Conservation (phyloP, 495 filamentous ascomycete genomes). For the Thermochaetoides thermophila region DNA sequence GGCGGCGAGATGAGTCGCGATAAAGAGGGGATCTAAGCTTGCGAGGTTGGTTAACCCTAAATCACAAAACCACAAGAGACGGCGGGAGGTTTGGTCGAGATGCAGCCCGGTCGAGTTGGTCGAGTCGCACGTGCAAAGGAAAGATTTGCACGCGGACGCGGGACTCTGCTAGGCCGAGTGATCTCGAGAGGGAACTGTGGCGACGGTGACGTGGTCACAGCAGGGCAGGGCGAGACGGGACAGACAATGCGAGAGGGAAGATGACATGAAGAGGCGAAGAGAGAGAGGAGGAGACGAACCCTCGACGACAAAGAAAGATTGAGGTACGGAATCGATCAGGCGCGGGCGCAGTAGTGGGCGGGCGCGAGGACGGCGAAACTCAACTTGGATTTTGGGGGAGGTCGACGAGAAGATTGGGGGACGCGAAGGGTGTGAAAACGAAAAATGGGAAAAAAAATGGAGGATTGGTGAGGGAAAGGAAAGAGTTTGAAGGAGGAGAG, state of each 20-base stretch:
- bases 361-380: too few species aligned
- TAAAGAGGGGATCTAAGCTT: too few species aligned
- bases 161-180: too few species aligned
- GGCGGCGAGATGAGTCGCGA: slow-evolving; percentile 3
- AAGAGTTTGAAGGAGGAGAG: slow-evolving; percentile 23
- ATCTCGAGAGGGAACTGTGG: too few species aligned
- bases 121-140: too few species aligned
- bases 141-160: too few species aligned
- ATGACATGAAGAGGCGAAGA: slow-evolving; percentile 9
- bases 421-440: slow-evolving; percentile 12
- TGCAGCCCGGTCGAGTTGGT: too few species aligned
- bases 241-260: slow-evolving; percentile 18
- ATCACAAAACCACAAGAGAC: too few species aligned
- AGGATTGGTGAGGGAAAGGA: slow-evolving; percentile 14
- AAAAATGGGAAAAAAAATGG: slow-evolving; percentile 12
- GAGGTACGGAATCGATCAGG: slow-evolving; percentile 10
- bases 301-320: slow-evolving; percentile 23
- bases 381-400: slow-evolving; percentile 5
- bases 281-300: too few species aligned
- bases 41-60: too few species aligned
- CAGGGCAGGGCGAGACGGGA: slow-evolving; percentile 10
- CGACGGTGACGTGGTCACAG: too few species aligned
- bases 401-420: slow-evolving; percentile 1
- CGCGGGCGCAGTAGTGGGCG: slow-evolving; percentile 9
- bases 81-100: too few species aligned